These are phyloP conservation scores for Globisporangium perplexum DNA, from an alignment of 352 stramenopile genomes.

Conservation along the genomic window DNA sequence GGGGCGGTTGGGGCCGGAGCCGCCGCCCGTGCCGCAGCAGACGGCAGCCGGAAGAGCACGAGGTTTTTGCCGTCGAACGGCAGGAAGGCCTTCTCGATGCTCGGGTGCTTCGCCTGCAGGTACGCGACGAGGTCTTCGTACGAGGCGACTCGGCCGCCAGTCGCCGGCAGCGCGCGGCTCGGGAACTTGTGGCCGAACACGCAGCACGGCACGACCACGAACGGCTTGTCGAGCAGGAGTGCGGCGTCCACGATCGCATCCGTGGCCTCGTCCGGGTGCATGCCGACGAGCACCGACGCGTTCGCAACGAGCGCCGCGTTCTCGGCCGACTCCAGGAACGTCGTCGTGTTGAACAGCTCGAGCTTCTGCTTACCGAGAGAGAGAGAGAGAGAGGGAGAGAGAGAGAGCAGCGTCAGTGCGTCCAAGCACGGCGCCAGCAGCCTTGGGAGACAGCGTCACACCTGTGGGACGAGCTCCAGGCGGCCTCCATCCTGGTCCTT, in stretches of 20 bases:
- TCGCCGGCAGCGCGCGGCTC: conserved; percentile 31
- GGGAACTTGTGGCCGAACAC: conserved; percentile 93
- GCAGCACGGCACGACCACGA: conserved; percentile 96
- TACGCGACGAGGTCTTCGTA: conserved; percentile 81
- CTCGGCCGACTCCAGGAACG: conserved; percentile 38
- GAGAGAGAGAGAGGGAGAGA: background rate
- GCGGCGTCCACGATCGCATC: conserved; percentile 93
- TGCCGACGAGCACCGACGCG: conserved; percentile 85
- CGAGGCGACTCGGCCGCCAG: conserved; percentile 50
- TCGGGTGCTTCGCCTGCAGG: conserved; percentile 56
- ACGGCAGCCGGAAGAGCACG: conserved; percentile 52
- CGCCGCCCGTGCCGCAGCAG: background rate
- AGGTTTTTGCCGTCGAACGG: conserved; percentile 83
- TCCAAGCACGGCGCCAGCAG: background rate
- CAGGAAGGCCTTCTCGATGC: conserved; percentile 58
- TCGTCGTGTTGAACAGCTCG: conserved; percentile 58
- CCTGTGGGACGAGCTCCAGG: conserved; percentile 46
- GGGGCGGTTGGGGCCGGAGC: background rate
- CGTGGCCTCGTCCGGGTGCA: conserved; percentile 95
- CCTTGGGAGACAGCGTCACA: conserved; percentile 17
- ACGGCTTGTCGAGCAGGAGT: conserved; percentile 87
- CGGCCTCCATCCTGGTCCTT: conserved; percentile 23
- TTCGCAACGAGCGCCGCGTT: conserved; percentile 56
- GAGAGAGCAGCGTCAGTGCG: background rate
- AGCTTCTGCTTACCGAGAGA: conserved; percentile 18